phyloP scores from a whole-genome alignment of 257 asterid species.

The Eucommia ulmoides region DNA sequence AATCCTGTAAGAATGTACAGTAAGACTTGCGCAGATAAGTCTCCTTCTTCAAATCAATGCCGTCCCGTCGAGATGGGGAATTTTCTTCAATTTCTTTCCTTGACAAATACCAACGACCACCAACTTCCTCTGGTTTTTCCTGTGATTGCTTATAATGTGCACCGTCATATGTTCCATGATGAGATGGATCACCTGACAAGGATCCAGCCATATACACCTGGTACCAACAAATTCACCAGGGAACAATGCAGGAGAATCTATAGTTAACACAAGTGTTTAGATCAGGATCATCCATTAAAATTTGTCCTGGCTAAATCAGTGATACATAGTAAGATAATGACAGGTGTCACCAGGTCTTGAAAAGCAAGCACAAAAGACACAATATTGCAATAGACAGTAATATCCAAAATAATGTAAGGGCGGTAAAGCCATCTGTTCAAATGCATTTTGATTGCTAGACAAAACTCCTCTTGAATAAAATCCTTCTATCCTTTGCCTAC shows the following conservation, averaged over 20 bases:
- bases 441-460: no score
- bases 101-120: conserved; percentile 63
- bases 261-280: no score
- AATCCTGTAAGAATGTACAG: conserved; percentile 72
- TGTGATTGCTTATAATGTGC: conserved; percentile 35
- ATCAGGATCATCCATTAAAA: no score
- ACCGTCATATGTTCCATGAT: conserved; percentile 51
- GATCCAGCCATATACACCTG: conserved; percentile 49
- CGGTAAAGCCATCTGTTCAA: no score
- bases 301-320: no score
- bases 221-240: conserved; percentile 14
- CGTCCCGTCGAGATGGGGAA: conserved; percentile 75
- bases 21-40: conserved; percentile 72
- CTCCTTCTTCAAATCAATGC: conserved; percentile 83
- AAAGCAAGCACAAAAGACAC: no score
- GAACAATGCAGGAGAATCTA: conserved; percentile 17
- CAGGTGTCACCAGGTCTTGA: no score
- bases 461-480: no score
- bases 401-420: no score
- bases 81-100: conserved; percentile 85
- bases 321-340: no score
- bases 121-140: conserved; percentile 54
- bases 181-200: conserved; percentile 57
- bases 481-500: no score
- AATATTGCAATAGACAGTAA: no score